Evolutionary conservation across 2,329 filamentous ascomycete genomes (phyloP).

Genomic region (Rutstroemia sp.): DNA sequence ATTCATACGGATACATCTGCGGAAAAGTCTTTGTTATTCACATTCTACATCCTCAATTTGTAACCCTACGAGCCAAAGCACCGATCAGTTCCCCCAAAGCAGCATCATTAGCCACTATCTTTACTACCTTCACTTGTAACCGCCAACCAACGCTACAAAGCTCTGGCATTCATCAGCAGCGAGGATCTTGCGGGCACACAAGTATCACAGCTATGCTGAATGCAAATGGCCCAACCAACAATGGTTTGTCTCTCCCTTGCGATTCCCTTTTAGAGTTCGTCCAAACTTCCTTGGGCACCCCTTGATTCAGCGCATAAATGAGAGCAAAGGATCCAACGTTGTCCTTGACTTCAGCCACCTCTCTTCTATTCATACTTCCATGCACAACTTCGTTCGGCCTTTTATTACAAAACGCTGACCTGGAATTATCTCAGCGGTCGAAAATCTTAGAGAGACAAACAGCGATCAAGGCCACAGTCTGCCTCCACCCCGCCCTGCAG

Average conservation of each 20-base stretch:
- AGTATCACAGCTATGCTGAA: constrained; percentile 28
- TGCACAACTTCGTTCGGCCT: neutral
- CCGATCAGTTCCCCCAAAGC: neutral
- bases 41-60: no score
- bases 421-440: constrained; percentile 17
- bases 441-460: constrained; percentile 16
- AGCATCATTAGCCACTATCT: neutral
- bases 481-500: constrained; percentile 14
- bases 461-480: constrained; percentile 16
- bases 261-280: neutral
- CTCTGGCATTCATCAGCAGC: neutral
- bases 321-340: neutral
- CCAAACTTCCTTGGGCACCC: neutral
- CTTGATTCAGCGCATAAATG: constrained; percentile 12
- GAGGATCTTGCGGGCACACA: neutral
- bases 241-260: constrained; percentile 20
- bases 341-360: neutral
- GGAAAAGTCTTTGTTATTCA: no score
- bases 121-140: neutral
- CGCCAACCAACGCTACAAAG: neutral
- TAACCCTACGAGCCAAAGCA: no score
- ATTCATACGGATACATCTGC: no score
- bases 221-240: constrained; percentile 26
- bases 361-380: neutral
- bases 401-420: constrained; percentile 11